A percentile compares a stretch with the other conserved stretches of the same genome.
Evolutionary conservation across 352 stramenopile species (phyloP).

Genomic region (Phytopythium kandeliae): DNA sequence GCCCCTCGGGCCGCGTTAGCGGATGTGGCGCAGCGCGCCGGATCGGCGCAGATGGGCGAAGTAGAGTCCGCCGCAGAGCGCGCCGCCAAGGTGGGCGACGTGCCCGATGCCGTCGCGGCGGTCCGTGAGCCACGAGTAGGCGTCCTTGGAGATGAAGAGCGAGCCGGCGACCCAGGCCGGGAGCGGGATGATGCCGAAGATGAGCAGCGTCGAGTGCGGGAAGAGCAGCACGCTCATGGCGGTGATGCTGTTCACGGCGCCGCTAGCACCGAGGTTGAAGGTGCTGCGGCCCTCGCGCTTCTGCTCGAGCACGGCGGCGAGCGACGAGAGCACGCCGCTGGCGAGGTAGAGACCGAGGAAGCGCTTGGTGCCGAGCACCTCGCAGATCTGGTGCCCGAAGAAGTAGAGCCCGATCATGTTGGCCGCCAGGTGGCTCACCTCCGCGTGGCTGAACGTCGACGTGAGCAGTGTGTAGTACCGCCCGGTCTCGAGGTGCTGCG

Average conservation of each 20-base stretch:
- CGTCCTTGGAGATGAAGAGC: conserved; percentile 70
- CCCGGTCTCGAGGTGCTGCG: conserved; percentile 46
- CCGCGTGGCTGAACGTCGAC: conserved; percentile 63
- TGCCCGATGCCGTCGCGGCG: conserved; percentile 56
- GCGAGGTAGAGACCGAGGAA: conserved; percentile 74
- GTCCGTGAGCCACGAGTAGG: conserved; percentile 55
- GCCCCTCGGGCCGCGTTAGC: no score
- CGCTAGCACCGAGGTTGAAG: conserved; percentile 65
- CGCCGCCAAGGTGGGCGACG: conserved; percentile 68
- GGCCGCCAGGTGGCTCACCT: conserved; percentile 44
- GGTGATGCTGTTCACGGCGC: conserved; percentile 77
- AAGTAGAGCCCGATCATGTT: conserved; percentile 81
- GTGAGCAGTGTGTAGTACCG: conserved; percentile 75
- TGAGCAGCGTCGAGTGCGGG: conserved; percentile 61
- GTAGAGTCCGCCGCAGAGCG: conserved; percentile 51
- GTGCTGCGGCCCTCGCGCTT: conserved; percentile 28
- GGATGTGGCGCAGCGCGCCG: conserved; percentile 18
- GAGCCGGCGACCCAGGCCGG: conserved; percentile 64
- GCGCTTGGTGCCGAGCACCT: conserved; percentile 51
- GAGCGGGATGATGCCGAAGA: conserved; percentile 74
- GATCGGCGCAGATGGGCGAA: conserved; percentile 47
- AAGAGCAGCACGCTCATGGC: conserved; percentile 65
- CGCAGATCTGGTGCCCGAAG: conserved; percentile 65
- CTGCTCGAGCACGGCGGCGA: conserved; percentile 56
- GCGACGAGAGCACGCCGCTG: conserved; percentile 63